Conservation (phyloP, 495 filamentous ascomycete species). For the Umbilicaria muhlenbergii region DNA sequence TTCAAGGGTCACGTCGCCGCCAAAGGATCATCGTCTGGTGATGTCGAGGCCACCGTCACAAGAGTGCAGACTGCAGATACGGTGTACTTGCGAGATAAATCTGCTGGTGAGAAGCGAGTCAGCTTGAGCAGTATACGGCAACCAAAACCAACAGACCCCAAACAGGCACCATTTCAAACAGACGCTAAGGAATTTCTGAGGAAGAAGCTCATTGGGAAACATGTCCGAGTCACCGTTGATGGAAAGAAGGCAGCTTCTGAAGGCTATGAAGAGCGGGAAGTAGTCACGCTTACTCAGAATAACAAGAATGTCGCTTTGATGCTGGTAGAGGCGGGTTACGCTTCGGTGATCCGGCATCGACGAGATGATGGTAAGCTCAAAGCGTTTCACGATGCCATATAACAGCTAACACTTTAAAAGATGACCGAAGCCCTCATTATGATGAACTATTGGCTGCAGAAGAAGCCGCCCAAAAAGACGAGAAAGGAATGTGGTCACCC, state of each 20-base stretch:
- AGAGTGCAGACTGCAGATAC: conserved; percentile 84
- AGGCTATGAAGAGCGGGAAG: conserved; percentile 86
- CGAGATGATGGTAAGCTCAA: conserved; percentile 48
- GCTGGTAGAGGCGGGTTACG: conserved; percentile 82
- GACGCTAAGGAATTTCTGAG: conserved; percentile 94
- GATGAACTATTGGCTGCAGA: conserved; percentile 85
- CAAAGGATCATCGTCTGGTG: conserved; percentile 34
- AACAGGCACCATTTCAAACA: conserved; percentile 71
- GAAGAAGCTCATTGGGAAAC: conserved; percentile 90
- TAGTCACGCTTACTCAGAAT: conserved; percentile 68
- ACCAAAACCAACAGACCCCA: conserved; percentile 67
- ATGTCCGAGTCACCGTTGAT: conserved; percentile 73
- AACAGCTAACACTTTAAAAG: conserved; percentile 10
- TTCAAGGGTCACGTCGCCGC: conserved; percentile 64
- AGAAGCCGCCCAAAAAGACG: conserved; percentile 65
- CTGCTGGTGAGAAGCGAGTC: conserved; percentile 73
- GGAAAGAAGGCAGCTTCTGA: conserved; percentile 82
- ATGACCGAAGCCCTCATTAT: conserved; percentile 83
- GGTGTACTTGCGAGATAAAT: conserved; percentile 67
- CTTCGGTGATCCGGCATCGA: conserved; percentile 83
- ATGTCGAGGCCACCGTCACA: conserved; percentile 63
- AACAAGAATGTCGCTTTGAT: conserved; percentile 76
- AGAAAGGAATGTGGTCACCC: conserved; percentile 85
- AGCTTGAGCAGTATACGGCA: conserved; percentile 86
- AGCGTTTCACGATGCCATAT: background rate